Evolutionary conservation across 345 rosid species (phyloP).

Genomic region (Salix koriyanagi): DNA sequence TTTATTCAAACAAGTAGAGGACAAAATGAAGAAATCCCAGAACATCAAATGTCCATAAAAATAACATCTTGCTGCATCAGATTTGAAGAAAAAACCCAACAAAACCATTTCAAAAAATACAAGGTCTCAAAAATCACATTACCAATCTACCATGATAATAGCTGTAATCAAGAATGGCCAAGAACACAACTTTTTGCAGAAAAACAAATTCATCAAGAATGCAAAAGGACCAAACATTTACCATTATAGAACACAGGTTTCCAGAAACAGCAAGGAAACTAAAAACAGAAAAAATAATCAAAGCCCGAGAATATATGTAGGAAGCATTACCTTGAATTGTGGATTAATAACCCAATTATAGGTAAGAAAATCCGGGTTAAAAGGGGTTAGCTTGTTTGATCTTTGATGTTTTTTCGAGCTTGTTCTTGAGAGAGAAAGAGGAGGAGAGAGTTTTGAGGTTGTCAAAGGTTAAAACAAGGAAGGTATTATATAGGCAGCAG

Average conservation of each 20-base stretch:
- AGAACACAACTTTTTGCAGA: not conserved
- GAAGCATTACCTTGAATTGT: slow-evolving; percentile 41
- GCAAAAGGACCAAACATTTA: not conserved
- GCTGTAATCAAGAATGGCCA: not conserved
- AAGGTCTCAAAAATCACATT: not conserved
- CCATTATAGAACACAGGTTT: not conserved
- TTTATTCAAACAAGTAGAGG: too few relatives aligned
- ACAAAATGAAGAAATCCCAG: too few relatives aligned
- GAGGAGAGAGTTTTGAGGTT: not conserved
- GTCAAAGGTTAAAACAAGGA: not conserved
- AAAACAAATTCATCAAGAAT: slow-evolving; percentile 10
- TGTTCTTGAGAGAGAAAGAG: not conserved
- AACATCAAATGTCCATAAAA: too few relatives aligned
- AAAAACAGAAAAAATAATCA: not conserved
- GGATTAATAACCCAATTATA: not conserved
- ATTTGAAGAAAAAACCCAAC: not conserved
- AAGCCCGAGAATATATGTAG: not conserved
- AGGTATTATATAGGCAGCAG: not conserved
- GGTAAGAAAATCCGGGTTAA: not conserved
- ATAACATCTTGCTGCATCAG: too few relatives aligned
- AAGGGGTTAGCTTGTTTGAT: not conserved
- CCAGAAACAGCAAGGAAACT: not conserved
- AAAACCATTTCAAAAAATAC: not conserved
- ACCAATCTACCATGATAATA: not conserved
- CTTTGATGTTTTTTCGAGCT: not conserved